A percentile compares a stretch with the other conserved stretches of the same genome.
Evolutionary conservation across 2,329 filamentous ascomycete species (phyloP).

Genomic region (Venturia pyrina): DNA sequence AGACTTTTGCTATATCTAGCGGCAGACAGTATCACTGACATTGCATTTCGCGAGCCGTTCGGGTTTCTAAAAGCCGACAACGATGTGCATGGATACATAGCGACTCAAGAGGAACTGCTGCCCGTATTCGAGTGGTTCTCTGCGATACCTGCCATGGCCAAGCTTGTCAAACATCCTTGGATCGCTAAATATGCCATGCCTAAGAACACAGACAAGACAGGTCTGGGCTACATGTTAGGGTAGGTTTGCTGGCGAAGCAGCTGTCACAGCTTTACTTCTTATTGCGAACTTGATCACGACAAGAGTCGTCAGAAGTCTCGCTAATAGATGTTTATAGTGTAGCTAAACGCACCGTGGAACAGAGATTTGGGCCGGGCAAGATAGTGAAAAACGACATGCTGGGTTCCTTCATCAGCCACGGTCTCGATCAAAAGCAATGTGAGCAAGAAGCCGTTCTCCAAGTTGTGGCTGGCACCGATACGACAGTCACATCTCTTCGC

Average conservation of each 20-base stretch:
- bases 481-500: slow-evolving; percentile 45
- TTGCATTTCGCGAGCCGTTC: slow-evolving; percentile 36
- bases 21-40: slow-evolving; percentile 30
- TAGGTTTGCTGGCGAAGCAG: neutral
- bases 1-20: slow-evolving; percentile 30
- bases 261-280: no score
- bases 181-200: slow-evolving; percentile 9
- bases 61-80: slow-evolving; percentile 38
- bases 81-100: slow-evolving; percentile 37
- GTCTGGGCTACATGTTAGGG: slow-evolving; percentile 15
- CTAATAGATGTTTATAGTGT: slow-evolving; percentile 24
- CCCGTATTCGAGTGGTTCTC: slow-evolving; percentile 9
- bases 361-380: slow-evolving; percentile 36
- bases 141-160: slow-evolving; percentile 1
- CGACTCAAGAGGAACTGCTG: neutral
- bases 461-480: slow-evolving; percentile 45
- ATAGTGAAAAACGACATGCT: slow-evolving; percentile 41
- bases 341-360: slow-evolving; percentile 22
- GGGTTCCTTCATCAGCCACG: slow-evolving; percentile 39
- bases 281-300: neutral
- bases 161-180: slow-evolving; percentile 7
- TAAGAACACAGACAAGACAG: slow-evolving; percentile 13
- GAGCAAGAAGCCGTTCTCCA: slow-evolving; percentile 31
- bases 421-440: slow-evolving; percentile 26
- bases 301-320: neutral